Evolutionary conservation across 768 basidiomycete species (phyloP), one percentile per base, ranked within the genome.

Genomic region (Agaricus blazei): DNA sequence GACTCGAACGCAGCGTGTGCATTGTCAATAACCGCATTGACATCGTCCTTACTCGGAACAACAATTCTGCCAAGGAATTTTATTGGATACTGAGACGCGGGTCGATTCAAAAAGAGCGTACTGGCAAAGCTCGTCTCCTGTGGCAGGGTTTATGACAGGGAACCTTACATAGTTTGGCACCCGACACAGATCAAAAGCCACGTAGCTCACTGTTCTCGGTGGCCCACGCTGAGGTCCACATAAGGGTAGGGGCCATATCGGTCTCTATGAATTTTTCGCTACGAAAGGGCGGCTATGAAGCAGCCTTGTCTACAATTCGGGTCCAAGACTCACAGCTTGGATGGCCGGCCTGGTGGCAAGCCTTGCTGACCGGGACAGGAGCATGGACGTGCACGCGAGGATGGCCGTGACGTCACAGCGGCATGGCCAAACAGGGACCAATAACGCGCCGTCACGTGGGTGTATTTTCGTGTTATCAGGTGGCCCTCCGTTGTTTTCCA

Each of bases 141-240:
- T 88, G 2, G 90, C 87, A 9, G 90, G 89, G 66, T 90, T 89
- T 43, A 65, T 64, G 7, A 91, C 79, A 14, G 64, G 63, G 51
- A 87, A 75, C 82, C 47, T 52, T 86, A 51, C 40, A 48, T 8
- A 9, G 24, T 34, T 41, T 15, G 38, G 36, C 27, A 2, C 3
- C 3, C 27, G 31, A 14, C 6, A 9, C 15, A 2, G 19, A 44
- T 11, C 9, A 9, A 12, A 36, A 11, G 41, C 9, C 29, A 40
- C 24, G 6, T 9, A 28, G 52, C 67, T 57, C 47, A 69, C 67
- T 65, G 63, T 28, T 44, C 40, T 49, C 48, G 48, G 19, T 43
- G 24, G 11, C 54, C 48, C 27, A 43, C 41, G 14, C 41, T 42
- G 42, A 56, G 48, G 31, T 56, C 41, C 11, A 56, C 23, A 29